A percentile compares a stretch with the other conserved stretches of the same genome.
These are phyloP conservation scores for Pichia thaimueangensis DNA, from an alignment of 805 yeast genomes.

Conservation along the genomic window DNA sequence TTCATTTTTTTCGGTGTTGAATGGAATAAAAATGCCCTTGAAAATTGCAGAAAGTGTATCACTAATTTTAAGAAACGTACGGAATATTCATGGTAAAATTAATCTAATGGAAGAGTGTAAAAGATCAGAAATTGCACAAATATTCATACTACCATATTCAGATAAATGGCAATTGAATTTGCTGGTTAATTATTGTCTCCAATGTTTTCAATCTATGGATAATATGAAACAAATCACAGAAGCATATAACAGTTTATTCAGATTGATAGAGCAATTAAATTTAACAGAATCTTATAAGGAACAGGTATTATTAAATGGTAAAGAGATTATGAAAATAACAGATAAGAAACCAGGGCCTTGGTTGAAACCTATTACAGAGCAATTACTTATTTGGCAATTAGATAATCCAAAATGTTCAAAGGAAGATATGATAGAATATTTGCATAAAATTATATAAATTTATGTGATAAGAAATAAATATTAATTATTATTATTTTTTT, in stretches of 20 bases:
- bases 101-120: conserved; percentile 23
- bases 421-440: conserved; percentile 49
- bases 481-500: not conserved
- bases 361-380: conserved; percentile 55
- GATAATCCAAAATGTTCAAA: conserved; percentile 54
- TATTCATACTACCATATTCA: conserved; percentile 46
- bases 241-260: conserved; percentile 31
- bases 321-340: conserved; percentile 46
- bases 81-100: conserved; percentile 19
- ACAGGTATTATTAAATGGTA: conserved; percentile 74
- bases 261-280: conserved; percentile 27
- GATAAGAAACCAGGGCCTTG: conserved; percentile 79
- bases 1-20: conserved; percentile 48
- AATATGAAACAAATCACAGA: conserved; percentile 19
- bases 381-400: conserved; percentile 67
- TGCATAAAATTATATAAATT: conserved; percentile 15
- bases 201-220: conserved; percentile 12
- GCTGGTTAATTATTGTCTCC: conserved; percentile 16
- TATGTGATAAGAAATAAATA: not conserved
- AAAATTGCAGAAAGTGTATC: conserved; percentile 47
- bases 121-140: conserved; percentile 56
- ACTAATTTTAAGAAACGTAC: conserved; percentile 33
- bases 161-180: conserved; percentile 42
- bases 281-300: conserved; percentile 41
- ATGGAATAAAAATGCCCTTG: conserved; percentile 63